phyloP scores from a whole-genome alignment of 2,329 filamentous ascomycete species.

The Daldinia sp. region DNA sequence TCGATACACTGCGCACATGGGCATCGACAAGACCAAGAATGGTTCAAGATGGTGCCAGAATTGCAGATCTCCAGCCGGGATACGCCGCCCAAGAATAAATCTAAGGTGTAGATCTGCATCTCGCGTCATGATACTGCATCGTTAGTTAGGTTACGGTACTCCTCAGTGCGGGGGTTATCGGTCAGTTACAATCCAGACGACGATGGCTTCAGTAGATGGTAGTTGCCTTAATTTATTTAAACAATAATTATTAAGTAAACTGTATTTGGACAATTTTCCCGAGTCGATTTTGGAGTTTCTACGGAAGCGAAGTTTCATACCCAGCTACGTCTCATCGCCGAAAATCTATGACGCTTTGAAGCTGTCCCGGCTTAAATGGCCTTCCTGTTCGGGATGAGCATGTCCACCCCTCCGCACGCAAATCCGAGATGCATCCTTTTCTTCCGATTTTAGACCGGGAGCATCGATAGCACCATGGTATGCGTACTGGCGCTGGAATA shows the following conservation, averaged over 20 bases:
- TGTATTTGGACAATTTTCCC: not conserved
- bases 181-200: conserved; percentile 8
- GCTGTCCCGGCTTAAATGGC: conserved; percentile 13
- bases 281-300: not conserved
- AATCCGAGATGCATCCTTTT: conserved; percentile 14
- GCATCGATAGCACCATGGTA: conserved; percentile 15
- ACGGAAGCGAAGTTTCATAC: not conserved
- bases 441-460: conserved; percentile 14
- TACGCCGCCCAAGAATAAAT: conserved; percentile 17
- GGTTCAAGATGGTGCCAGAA: conserved; percentile 11
- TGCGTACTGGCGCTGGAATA: not conserved
- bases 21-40: not conserved
- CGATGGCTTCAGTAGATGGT: conserved; percentile 16
- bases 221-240: not conserved
- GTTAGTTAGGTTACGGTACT: conserved; percentile 5
- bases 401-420: conserved; percentile 12
- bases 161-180: conserved; percentile 21
- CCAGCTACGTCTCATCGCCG: not conserved
- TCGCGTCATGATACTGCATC: conserved; percentile 25
- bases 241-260: conserved; percentile 4
- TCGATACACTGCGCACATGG: not conserved
- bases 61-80: conserved; percentile 8
- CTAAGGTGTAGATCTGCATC: conserved; percentile 28
- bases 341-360: conserved; percentile 17
- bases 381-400: conserved; percentile 23